Conservation (phyloP, 202 grass and related monocot species). For the Panicum virgatum region DNA sequence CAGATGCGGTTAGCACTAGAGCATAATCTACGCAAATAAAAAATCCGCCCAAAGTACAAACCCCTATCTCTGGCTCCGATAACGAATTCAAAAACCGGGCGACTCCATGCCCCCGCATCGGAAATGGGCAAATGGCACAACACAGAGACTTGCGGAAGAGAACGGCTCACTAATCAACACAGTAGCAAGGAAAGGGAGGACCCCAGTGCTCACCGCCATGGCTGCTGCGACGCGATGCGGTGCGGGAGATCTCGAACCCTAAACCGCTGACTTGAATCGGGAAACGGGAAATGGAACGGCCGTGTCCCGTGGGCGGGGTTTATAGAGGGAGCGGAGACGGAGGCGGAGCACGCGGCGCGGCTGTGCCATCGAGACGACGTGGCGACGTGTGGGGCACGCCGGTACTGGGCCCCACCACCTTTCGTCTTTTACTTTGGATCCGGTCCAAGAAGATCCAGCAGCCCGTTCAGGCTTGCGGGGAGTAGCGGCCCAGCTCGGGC, state of each 20-base stretch:
- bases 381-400: too few relatives aligned
- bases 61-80: background rate
- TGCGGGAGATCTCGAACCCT: slow-evolving; percentile 46
- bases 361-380: slow-evolving; percentile 19
- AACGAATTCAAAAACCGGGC: background rate
- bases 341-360: slow-evolving; percentile 34
- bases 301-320: slow-evolving; percentile 24
- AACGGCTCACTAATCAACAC: background rate
- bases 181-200: background rate
- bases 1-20: background rate
- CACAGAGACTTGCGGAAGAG: background rate
- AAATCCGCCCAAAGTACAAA: background rate
- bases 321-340: slow-evolving; percentile 24
- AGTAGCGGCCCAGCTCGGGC: too few relatives aligned
- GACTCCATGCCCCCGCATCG: slow-evolving; percentile 1
- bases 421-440: slow-evolving; percentile 33
- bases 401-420: background rate
- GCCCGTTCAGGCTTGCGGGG: too few relatives aligned
- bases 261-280: slow-evolving; percentile 46
- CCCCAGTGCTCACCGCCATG: slow-evolving; percentile 52
- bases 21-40: background rate
- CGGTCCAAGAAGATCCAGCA: background rate
- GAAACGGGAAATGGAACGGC: slow-evolving; percentile 33
- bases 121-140: background rate
- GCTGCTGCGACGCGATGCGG: background rate